phyloP scores from a whole-genome alignment of 192 early-diverging fungal genomes.

The Coemansia sp. region DNA sequence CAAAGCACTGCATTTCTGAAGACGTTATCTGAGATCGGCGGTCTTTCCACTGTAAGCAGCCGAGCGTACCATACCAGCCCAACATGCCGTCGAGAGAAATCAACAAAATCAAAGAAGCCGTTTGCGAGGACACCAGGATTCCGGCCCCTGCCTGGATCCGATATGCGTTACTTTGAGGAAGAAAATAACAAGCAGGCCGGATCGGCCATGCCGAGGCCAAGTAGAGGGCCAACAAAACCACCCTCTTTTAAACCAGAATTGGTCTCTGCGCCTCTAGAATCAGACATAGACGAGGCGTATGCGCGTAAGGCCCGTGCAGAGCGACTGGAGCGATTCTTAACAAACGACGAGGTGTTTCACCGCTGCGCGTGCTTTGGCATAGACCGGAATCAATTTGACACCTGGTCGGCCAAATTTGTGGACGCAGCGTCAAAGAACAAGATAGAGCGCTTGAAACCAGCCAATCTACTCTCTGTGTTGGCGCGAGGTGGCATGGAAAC shows the following conservation, averaged over 20 bases:
- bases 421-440: conserved; percentile 15
- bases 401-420: conserved; percentile 35
- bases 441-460: conserved; percentile 30
- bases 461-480: conserved; percentile 25
- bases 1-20: neutral
- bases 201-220: neutral
- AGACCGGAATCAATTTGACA: conserved; percentile 15
- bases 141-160: neutral
- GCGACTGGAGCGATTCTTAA: conserved; percentile 23
- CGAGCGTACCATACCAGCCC: conserved; percentile 6
- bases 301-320: conserved; percentile 8
- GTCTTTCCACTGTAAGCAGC: neutral
- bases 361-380: conserved; percentile 54
- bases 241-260: neutral
- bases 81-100: neutral
- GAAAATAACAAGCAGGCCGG: neutral
- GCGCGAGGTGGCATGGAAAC: conserved; percentile 19
- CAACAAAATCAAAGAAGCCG: neutral
- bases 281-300: conserved; percentile 40
- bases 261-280: conserved; percentile 24
- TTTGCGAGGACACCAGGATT: neutral
- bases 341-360: neutral
- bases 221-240: neutral
- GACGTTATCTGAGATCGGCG: neutral
- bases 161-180: neutral